These are phyloP conservation scores for Neodidymelliopsis sp. DNA, from an alignment of 2,329 filamentous ascomycete species.

Conservation along the genomic window DNA sequence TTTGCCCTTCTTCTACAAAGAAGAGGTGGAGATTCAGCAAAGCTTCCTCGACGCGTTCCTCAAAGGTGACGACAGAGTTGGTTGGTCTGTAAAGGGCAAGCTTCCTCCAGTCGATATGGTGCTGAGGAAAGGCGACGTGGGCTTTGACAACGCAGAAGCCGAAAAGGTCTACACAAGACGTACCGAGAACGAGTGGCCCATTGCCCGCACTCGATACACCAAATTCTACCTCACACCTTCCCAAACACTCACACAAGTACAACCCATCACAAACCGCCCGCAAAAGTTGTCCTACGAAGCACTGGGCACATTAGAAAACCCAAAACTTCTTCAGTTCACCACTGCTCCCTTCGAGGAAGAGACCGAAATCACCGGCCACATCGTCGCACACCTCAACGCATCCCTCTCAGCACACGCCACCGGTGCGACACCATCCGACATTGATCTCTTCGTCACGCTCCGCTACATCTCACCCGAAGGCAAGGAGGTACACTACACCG, in stretches of 20 bases:
- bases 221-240: constrained; percentile 65
- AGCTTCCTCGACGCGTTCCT: constrained; percentile 76
- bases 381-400: constrained; percentile 69
- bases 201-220: constrained; percentile 69
- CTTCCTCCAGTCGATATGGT: constrained; percentile 67
- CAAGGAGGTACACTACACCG: constrained; percentile 69
- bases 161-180: constrained; percentile 65
- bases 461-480: constrained; percentile 64
- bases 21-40: constrained; percentile 72
- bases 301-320: constrained; percentile 63
- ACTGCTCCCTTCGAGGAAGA: constrained; percentile 66
- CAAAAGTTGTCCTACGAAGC: constrained; percentile 65
- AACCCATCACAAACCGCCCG: constrained; percentile 34
- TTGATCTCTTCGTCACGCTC: constrained; percentile 69
- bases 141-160: constrained; percentile 68
- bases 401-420: constrained; percentile 57
- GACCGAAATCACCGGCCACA: constrained; percentile 74
- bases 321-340: constrained; percentile 64
- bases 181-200: constrained; percentile 70
- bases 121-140: constrained; percentile 71
- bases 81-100: constrained; percentile 67
- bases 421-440: constrained; percentile 58
- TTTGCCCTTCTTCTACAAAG: constrained; percentile 74
- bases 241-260: constrained; percentile 49
- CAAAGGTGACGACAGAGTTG: constrained; percentile 68